Evolutionary conservation across 345 rosid genomes (phyloP), one percentile per base, ranked within the genome.

Genomic region (Salix purpurea): DNA sequence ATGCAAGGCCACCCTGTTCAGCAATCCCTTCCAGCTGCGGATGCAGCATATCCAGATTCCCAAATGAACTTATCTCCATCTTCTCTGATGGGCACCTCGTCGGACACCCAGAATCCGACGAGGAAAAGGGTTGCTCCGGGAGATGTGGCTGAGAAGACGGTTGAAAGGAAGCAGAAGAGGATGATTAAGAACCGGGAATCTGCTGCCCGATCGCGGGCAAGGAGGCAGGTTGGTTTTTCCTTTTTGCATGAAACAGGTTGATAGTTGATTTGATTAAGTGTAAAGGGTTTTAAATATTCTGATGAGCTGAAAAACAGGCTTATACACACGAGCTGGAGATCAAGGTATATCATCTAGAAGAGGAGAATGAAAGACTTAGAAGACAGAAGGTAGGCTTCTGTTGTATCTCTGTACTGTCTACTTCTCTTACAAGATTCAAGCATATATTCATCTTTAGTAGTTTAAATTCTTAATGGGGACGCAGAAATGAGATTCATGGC

Each of bases 111-210:
- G 13, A 23, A 26, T 23, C 64, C 64, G 10, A 26, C 28, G 14
- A 24, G 64, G 64, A 58, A 58, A 23, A 23, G 64, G 64, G 64
- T 58, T 58, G 64, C 64, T 58, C 26, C 64, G 12, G 70, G 67
- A 54, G 72, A 73, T 40, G 24, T 71, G 36, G 62, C 40, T 7
- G 80, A 70, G 80, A 73, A 46, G 77, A 73, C 61, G 5, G 77
- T 79, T 12, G 77, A 79, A 62, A 73, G 81, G 77, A 79, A 72
- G 67, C 76, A 62, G 62, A 73, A 67, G 40, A 79, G 81, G 77
- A 79, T 79, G 81, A 73, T 79, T 6, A 79, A 68, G 74, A 79
- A 79, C 42, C 69, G 81, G 56, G 81, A 79, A 23, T 69, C 78
- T 4, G 82, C 82, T 12, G 75, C 78, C 8, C 74, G 78, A 2